Evolutionary conservation across 345 rosid genomes (phyloP).

Genomic region (Raphanus raphanistrum): DNA sequence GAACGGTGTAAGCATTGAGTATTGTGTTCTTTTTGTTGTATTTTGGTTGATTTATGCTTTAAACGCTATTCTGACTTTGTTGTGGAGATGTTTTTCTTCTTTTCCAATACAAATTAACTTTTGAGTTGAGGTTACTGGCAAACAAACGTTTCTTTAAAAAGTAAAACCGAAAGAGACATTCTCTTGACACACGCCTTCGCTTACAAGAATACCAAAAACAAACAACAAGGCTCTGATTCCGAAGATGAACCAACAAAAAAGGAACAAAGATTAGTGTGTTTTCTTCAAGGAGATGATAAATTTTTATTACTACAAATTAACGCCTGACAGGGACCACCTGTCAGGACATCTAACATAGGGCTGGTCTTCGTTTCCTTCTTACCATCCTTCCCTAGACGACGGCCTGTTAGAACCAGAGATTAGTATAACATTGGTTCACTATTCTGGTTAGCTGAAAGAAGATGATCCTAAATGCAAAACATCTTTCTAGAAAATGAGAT

Average conservation of each 20-base stretch:
- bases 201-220: constrained; percentile 30
- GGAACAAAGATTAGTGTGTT: constrained; percentile 19
- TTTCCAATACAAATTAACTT: constrained; percentile 5
- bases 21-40: constrained; percentile 23
- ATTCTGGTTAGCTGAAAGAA: not conserved
- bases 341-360: constrained; percentile 2
- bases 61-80: not conserved
- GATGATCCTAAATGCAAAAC: not conserved
- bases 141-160: not conserved
- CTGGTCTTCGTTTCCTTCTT: constrained; percentile 24
- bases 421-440: not conserved
- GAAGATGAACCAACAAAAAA: constrained; percentile 14
- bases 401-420: constrained; percentile 16
- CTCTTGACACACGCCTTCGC: constrained; percentile 34
- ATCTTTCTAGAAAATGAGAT: not conserved
- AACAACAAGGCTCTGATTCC: constrained; percentile 28
- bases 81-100: not conserved
- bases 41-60: not conserved
- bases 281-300: constrained; percentile 8
- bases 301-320: constrained; percentile 29
- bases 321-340: not conserved
- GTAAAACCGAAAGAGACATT: constrained; percentile 20
- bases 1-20: constrained; percentile 28
- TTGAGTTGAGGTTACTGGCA: not conserved
- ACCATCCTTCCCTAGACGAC: constrained; percentile 37